These are phyloP conservation scores for Escovopsis weberi DNA, from an alignment of 2,329 filamentous ascomycete species.

Conservation along the genomic window DNA sequence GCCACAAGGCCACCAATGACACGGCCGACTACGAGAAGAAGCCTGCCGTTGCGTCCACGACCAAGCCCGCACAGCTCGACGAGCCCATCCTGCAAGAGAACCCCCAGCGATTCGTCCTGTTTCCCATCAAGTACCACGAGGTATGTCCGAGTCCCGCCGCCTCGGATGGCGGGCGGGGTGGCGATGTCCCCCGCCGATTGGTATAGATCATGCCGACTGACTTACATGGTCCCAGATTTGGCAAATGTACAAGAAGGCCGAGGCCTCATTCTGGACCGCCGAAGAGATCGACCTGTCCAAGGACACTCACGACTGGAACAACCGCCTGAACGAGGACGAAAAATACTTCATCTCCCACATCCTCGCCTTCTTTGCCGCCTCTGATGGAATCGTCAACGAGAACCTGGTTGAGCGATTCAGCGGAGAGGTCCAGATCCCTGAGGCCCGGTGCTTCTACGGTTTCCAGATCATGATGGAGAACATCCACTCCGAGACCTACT, in stretches of 20 bases:
- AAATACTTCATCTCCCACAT: slow-evolving; percentile 98
- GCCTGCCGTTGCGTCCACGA: slow-evolving; percentile 29
- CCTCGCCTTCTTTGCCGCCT: slow-evolving; percentile 96
- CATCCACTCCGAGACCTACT: slow-evolving; percentile 99
- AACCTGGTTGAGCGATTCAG: slow-evolving; percentile 98
- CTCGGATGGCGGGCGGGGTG: slow-evolving; percentile 52
- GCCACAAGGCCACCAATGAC: slow-evolving; percentile 38
- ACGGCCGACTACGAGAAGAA: slow-evolving; percentile 14
- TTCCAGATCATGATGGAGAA: slow-evolving; percentile 99
- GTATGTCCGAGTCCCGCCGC: slow-evolving; percentile 45
- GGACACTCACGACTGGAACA: slow-evolving; percentile 98
- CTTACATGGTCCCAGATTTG: slow-evolving; percentile 54
- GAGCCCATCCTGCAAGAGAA: slow-evolving; percentile 95
- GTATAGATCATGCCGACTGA: slow-evolving; percentile 22
- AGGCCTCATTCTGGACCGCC: slow-evolving; percentile 98
- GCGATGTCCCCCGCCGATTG: slow-evolving; percentile 7
- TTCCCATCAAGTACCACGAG: slow-evolving; percentile 99
- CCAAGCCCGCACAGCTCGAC: slow-evolving; percentile 57
- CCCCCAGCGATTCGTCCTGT: slow-evolving; percentile 88
- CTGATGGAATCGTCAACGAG: slow-evolving; percentile 98
- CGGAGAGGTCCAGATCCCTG: slow-evolving; percentile 88
- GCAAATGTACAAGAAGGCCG: slow-evolving; percentile 99
- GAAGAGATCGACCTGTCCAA: slow-evolving; percentile 99
- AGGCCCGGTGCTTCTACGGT: slow-evolving; percentile 98
- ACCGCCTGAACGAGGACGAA: slow-evolving; percentile 91